Conservation (phyloP, 768 basidiomycete genomes). For the Steccherinum ochraceum region DNA sequence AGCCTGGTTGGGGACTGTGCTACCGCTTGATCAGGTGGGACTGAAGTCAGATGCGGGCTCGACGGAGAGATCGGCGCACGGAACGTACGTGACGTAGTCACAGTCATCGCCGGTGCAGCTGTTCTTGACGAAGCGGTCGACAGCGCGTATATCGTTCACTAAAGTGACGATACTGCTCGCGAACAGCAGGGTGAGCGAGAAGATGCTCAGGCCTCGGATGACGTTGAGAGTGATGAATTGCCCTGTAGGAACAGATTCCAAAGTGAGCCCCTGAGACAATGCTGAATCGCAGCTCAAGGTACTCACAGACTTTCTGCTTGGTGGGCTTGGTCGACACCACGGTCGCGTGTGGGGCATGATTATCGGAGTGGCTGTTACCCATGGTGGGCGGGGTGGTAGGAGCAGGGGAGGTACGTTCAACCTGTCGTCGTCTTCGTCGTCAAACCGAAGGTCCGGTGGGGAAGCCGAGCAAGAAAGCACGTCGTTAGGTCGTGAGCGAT, state of each 20-base stretch:
- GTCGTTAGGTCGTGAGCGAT: background rate
- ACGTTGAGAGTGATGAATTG: conserved; percentile 71
- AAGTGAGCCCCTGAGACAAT: no score
- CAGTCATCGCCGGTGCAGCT: conserved; percentile 29
- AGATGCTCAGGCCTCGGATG: conserved; percentile 73
- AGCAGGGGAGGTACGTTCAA: no score
- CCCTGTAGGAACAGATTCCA: no score
- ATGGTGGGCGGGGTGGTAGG: no score
- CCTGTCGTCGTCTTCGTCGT: no score
- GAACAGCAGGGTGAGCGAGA: conserved; percentile 74
- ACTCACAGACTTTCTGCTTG: no score
- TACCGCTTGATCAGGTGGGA: conserved; percentile 39
- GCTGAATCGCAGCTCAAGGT: no score
- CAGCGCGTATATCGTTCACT: conserved; percentile 66
- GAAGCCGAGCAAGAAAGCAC: background rate
- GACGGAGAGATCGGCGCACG: background rate
- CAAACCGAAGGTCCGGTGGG: no score
- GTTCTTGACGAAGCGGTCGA: conserved; percentile 48
- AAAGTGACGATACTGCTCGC: conserved; percentile 71
- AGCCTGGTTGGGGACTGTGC: conserved; percentile 86
- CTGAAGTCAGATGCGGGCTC: background rate
- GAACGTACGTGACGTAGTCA: conserved; percentile 71
- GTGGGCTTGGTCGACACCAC: no score
- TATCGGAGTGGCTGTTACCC: no score
- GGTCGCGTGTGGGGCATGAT: no score